phyloP scores from a whole-genome alignment of 129 eudicot species.

The Flaveria linearis region DNA sequence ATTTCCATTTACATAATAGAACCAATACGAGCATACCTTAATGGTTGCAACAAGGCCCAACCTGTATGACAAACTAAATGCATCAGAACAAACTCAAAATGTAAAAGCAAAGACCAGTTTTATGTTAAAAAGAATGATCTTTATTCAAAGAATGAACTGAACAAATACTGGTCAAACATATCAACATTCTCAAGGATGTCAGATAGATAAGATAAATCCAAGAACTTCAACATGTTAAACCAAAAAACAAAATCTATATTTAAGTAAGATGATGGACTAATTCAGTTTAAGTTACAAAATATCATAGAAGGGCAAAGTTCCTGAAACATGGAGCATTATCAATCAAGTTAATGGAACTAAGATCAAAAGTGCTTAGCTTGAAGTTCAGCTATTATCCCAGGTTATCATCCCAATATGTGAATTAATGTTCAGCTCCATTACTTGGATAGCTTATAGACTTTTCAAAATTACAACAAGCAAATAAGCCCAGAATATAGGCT shows the following conservation, averaged over 20 bases:
- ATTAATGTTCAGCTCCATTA: neutral
- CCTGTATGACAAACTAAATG: conserved; percentile 43
- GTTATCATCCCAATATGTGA: neutral
- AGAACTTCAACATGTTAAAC: neutral
- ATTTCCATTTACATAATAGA: neutral
- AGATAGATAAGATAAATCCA: neutral
- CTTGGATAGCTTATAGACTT: neutral
- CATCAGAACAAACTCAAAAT: conserved; percentile 24
- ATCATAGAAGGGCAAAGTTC: neutral
- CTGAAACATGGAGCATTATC: neutral
- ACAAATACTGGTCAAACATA: neutral
- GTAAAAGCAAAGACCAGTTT: neutral
- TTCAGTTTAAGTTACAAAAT: neutral
- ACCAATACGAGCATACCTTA: conserved; percentile 43
- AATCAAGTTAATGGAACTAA: neutral
- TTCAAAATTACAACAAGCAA: neutral
- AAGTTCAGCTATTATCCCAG: neutral
- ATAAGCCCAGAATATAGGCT: neutral
- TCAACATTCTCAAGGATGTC: neutral
- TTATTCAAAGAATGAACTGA: neutral
- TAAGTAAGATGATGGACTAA: neutral
- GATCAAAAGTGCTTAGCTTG: neutral
- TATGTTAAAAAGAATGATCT: neutral
- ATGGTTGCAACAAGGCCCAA: conserved; percentile 82
- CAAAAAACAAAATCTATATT: neutral